A percentile compares a stretch with the other conserved stretches of the same genome.
Conservation (phyloP, 805 yeast species). For the Geotrichum ghanense region DNA sequence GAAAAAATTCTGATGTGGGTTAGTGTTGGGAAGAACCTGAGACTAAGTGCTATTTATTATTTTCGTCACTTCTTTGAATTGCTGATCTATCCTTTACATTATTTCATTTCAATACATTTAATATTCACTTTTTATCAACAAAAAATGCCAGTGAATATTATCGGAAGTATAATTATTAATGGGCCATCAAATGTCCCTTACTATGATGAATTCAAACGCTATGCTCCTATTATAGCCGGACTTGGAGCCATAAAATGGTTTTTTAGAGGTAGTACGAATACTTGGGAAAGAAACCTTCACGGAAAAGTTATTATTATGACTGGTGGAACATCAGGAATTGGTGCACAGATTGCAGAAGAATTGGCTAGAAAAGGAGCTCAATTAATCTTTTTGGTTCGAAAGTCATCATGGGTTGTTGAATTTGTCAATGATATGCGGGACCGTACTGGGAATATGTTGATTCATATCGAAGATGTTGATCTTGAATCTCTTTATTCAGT, state of each 20-base stretch:
- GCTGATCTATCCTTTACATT: no score
- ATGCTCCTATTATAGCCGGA: constrained; percentile 43
- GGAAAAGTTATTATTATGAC: constrained; percentile 55
- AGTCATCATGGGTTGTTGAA: constrained; percentile 63
- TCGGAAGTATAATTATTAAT: constrained; percentile 55
- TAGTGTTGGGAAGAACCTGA: no score
- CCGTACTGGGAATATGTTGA: constrained; percentile 53
- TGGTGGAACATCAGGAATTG: constrained; percentile 94
- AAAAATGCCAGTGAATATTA: constrained; percentile 73
- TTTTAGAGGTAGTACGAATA: constrained; percentile 68
- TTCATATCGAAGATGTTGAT: constrained; percentile 89
- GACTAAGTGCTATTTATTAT: no score
- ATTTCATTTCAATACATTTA: no score
- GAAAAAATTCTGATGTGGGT: no score
- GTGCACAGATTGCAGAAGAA: constrained; percentile 63
- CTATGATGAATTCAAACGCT: constrained; percentile 45
- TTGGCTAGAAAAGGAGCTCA: constrained; percentile 82
- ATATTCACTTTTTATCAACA: no score
- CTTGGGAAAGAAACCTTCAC: constrained; percentile 88
- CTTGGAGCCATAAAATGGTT: constrained; percentile 51
- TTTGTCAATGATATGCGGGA: constrained; percentile 69
- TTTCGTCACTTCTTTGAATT: no score
- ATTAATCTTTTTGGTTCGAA: constrained; percentile 56
- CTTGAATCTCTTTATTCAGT: constrained; percentile 60
- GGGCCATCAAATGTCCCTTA: constrained; percentile 74